phyloP scores from a whole-genome alignment of 2,329 filamentous ascomycete genomes.

The Didymella keratinophila region DNA sequence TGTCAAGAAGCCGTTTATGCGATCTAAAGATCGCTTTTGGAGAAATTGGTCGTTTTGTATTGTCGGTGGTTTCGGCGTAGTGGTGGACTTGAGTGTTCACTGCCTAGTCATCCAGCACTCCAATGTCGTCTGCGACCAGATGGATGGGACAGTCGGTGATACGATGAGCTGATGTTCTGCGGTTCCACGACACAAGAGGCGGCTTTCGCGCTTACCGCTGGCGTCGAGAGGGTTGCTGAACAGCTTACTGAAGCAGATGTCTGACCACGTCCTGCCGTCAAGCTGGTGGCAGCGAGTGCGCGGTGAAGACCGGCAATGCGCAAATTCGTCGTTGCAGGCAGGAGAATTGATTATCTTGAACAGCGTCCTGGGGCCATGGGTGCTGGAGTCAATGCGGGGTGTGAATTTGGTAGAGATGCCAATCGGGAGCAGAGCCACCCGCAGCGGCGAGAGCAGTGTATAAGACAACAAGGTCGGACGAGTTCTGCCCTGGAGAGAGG shows the following conservation, averaged over 20 bases:
- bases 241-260: slow-evolving; percentile 1
- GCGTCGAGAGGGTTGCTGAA: slow-evolving; percentile 2
- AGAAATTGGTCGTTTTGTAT: neutral
- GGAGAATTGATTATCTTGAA: neutral
- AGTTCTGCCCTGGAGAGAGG: slow-evolving; percentile 33
- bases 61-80: slow-evolving; percentile 1
- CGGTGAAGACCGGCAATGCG: slow-evolving; percentile 10
- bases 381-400: slow-evolving; percentile 22
- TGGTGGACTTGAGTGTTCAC: slow-evolving; percentile 1
- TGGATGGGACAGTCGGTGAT: slow-evolving; percentile 20
- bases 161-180: slow-evolving; percentile 21
- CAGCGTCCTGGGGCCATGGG: slow-evolving; percentile 12
- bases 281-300: slow-evolving; percentile 7
- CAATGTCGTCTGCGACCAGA: slow-evolving; percentile 7
- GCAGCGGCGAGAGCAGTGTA: slow-evolving; percentile 44
- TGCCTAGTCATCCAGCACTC: slow-evolving; percentile 5
- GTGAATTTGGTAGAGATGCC: slow-evolving; percentile 29
- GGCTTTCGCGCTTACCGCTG: slow-evolving; percentile 32
- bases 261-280: slow-evolving; percentile 2
- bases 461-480: slow-evolving; percentile 34
- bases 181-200: slow-evolving; percentile 30
- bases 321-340: slow-evolving; percentile 2
- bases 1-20: neutral
- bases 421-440: slow-evolving; percentile 35
- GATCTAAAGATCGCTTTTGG: neutral